A percentile compares a stretch with the other conserved stretches of the same genome.
These are phyloP conservation scores for Chalciporus sp. DNA, from an alignment of 1,284 basidiomycete species.

Conservation along the genomic window DNA sequence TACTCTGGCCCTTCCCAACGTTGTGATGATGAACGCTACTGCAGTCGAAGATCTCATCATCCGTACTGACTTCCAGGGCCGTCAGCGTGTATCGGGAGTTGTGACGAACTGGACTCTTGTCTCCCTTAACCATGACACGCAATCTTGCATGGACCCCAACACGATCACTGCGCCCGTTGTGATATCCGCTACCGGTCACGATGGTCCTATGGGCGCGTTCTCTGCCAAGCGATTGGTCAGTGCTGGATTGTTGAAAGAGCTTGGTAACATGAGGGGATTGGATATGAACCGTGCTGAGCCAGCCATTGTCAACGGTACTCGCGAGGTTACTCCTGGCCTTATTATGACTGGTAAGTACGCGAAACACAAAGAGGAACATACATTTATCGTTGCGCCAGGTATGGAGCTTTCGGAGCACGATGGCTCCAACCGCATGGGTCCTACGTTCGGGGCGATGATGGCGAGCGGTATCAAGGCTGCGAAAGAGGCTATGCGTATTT, in stretches of 20 bases:
- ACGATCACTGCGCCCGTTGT: slow-evolving; percentile 82
- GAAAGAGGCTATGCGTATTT: slow-evolving; percentile 67
- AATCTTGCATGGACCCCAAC: slow-evolving; percentile 87
- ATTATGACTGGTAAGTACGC: slow-evolving; percentile 65
- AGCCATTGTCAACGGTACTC: slow-evolving; percentile 75
- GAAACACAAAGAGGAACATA: not conserved
- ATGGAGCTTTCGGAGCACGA: slow-evolving; percentile 88
- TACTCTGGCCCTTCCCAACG: slow-evolving; percentile 75
- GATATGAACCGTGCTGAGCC: slow-evolving; percentile 83
- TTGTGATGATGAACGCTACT: slow-evolving; percentile 76
- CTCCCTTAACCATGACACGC: slow-evolving; percentile 79
- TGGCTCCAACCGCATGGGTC: slow-evolving; percentile 81
- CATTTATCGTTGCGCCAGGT: slow-evolving; percentile 42
- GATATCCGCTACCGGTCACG: slow-evolving; percentile 71
- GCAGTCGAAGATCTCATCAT: slow-evolving; percentile 79
- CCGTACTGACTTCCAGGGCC: slow-evolving; percentile 57
- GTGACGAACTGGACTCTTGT: slow-evolving; percentile 89
- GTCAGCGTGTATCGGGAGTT: slow-evolving; percentile 78
- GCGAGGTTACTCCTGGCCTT: slow-evolving; percentile 80
- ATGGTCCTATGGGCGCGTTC: slow-evolving; percentile 87
- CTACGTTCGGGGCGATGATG: slow-evolving; percentile 85
- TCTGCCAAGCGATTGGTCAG: slow-evolving; percentile 82
- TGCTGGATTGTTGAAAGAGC: slow-evolving; percentile 72
- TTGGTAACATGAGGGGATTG: slow-evolving; percentile 81
- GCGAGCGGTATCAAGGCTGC: slow-evolving; percentile 79